phyloP scores from a whole-genome alignment of 2,329 filamentous ascomycete genomes.

The Ophiocordyceps camponoti-saundersi region DNA sequence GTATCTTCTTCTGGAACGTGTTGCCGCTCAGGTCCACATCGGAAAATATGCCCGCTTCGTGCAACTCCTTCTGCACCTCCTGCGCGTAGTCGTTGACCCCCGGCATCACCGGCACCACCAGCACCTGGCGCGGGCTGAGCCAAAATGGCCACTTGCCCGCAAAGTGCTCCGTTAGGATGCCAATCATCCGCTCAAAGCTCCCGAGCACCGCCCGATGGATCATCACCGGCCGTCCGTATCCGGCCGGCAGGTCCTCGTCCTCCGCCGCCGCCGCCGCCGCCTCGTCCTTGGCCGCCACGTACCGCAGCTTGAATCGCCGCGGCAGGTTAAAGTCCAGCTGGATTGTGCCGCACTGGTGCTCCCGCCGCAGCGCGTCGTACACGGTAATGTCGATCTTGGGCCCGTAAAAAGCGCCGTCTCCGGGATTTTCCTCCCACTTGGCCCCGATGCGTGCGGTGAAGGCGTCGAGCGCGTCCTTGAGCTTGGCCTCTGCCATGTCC shows the following conservation, averaged over 20 bases:
- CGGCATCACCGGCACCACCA: conserved; percentile 52
- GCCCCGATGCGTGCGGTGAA: conserved; percentile 55
- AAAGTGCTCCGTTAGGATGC: conserved; percentile 70
- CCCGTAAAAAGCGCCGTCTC: conserved; percentile 68
- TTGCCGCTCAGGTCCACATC: conserved; percentile 45
- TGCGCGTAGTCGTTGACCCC: conserved; percentile 33
- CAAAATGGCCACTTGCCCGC: conserved; percentile 77
- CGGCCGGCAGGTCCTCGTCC: conserved; percentile 28
- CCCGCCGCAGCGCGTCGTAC: conserved; percentile 63
- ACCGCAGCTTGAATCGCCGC: conserved; percentile 62
- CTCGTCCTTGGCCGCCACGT: conserved; percentile 40
- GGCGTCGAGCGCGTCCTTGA: conserved; percentile 33
- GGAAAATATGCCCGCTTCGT: conserved; percentile 49
- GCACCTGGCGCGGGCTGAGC: conserved; percentile 65
- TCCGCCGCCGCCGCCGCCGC: conserved; percentile 32
- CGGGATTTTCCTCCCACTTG: conserved; percentile 52
- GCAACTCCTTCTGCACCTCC: conserved; percentile 37
- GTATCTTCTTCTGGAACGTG: conserved; percentile 81
- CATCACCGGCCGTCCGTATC: conserved; percentile 55
- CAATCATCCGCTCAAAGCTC: conserved; percentile 71
- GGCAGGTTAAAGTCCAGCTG: conserved; percentile 84
- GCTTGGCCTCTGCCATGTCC: conserved; percentile 23
- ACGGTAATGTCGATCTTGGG: conserved; percentile 83
- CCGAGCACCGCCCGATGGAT: conserved; percentile 76
- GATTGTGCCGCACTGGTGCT: conserved; percentile 77